These are phyloP conservation scores for Boletellus sp. DNA, from an alignment of 768 basidiomycete species.

Conservation along the genomic window DNA sequence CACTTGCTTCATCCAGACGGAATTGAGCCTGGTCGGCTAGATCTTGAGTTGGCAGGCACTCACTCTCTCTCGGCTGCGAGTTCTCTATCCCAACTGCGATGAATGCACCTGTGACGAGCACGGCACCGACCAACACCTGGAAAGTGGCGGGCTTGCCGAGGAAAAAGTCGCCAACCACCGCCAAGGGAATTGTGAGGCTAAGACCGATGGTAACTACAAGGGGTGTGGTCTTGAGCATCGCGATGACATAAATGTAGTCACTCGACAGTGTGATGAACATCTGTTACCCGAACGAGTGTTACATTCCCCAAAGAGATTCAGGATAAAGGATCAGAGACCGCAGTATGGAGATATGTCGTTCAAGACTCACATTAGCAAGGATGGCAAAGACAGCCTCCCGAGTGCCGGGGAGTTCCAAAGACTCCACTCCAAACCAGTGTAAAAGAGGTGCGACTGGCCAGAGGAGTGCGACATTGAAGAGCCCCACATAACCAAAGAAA, in stretches of 20 bases:
- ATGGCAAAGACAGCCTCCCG: slow-evolving; percentile 46
- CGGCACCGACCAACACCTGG: slow-evolving; percentile 70
- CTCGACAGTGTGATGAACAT: slow-evolving; percentile 81
- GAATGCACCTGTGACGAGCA: slow-evolving; percentile 74
- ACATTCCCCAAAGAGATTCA: neutral
- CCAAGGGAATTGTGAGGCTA: slow-evolving; percentile 89
- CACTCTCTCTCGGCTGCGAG: slow-evolving; percentile 38
- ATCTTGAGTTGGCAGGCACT: slow-evolving; percentile 2
- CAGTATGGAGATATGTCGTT: neutral
- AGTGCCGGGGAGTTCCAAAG: slow-evolving; percentile 66
- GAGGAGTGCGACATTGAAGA: slow-evolving; percentile 72
- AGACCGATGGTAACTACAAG: slow-evolving; percentile 90
- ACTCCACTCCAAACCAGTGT: slow-evolving; percentile 67
- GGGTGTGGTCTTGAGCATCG: slow-evolving; percentile 97
- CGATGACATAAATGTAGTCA: slow-evolving; percentile 82
- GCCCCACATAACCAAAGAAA: slow-evolving; percentile 91
- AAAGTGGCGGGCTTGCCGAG: slow-evolving; percentile 53
- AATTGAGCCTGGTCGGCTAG: neutral
- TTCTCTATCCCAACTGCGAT: slow-evolving; percentile 64
- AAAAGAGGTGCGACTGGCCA: slow-evolving; percentile 80
- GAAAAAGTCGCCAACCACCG: slow-evolving; percentile 77
- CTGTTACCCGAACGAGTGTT: slow-evolving; percentile 34
- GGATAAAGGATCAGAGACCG: neutral
- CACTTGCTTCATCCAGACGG: slow-evolving; percentile 6
- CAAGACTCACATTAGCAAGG: slow-evolving; percentile 49